Base-by-base conservation (phyloP, 495 filamentous ascomycete species). In the Cercophora scortea region DNA sequence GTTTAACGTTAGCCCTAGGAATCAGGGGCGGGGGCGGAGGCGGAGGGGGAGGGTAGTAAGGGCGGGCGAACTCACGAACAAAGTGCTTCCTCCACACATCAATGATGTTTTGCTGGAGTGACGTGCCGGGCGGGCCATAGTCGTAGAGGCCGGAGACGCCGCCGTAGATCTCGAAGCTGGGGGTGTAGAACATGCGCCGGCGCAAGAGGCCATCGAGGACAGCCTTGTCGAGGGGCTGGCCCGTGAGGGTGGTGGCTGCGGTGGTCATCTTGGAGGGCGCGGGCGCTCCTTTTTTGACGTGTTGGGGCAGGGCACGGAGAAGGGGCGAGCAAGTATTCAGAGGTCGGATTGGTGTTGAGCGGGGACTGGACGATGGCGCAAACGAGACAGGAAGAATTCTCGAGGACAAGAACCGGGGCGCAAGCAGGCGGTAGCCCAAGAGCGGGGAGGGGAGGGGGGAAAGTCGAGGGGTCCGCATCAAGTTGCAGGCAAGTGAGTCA, bases 51-150 rank as follows among this genome's bases (percentile, higher is more conserved):
- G 25, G 25, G n/a, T n/a, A n/a, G n/a, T n/a, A 17, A 17, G 17
- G 42, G 17, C 1, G 42, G 42, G 9, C 4, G 10, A 8, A 9
- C 42, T 44, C 16, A 44, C 42, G 76, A 39, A 93, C 79, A 61
- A 93, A 93, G 66, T 93, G 89, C 70, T 95, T 96, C 59, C 92
- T 80, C 92, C 92, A 98, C 50, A 79, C 56, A 59, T 96, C 91
- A 60, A 96, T 75, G 62, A 98, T 86, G 70, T 94, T 94, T 54
- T 87, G 79, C 71, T 88, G 78, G 50, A 92, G 73, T 34, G 87
- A 77, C 61, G 86, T 89, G 52, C 89, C 89, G 12, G 87, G 85
- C 19, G 89, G 88, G 59, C 89, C 88, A 70, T 88, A 90, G 61
- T 94, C 89, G 68, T 84, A 94, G 17, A 92, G 84, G 63, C 89